These are phyloP conservation scores for Fraxinus paxiana DNA, from an alignment of 305 asterid genomes.

Conservation along the genomic window DNA sequence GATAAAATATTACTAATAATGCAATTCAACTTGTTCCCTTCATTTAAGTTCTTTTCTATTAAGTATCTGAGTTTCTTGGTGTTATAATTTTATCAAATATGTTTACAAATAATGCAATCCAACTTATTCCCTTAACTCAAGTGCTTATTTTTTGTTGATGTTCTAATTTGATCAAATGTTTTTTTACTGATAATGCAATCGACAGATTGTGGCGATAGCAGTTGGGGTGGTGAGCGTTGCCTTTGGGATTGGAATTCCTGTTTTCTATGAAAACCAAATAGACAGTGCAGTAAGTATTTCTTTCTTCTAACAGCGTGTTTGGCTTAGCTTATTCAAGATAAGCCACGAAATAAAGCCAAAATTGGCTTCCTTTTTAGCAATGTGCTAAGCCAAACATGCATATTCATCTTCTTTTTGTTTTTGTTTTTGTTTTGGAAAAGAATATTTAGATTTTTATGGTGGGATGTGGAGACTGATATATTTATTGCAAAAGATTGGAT, in stretches of 20 bases:
- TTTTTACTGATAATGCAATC: slow-evolving; percentile 14
- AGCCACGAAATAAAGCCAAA: background rate
- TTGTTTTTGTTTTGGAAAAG: background rate
- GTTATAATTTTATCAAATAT: background rate
- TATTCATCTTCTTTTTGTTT: background rate
- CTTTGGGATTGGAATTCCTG: slow-evolving; percentile 86
- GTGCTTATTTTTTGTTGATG: background rate
- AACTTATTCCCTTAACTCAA: background rate
- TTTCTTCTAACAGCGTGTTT: background rate
- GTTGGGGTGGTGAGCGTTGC: slow-evolving; percentile 81
- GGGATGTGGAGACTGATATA: background rate
- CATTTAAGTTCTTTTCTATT: background rate
- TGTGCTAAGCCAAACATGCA: background rate
- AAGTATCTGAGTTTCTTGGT: background rate
- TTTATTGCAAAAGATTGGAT: background rate
- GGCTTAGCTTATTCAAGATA: background rate
- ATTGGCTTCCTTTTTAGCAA: background rate
- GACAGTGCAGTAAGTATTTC: slow-evolving; percentile 63
- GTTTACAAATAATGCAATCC: background rate
- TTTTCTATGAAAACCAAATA: slow-evolving; percentile 79
- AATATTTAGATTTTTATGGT: background rate
- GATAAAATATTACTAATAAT: no score
- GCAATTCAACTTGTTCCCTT: background rate
- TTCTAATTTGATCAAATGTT: background rate
- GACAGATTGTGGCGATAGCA: slow-evolving; percentile 68